Conservation (phyloP, 2,329 filamentous ascomycete genomes). For the Sclerotinia subarctica region DNA sequence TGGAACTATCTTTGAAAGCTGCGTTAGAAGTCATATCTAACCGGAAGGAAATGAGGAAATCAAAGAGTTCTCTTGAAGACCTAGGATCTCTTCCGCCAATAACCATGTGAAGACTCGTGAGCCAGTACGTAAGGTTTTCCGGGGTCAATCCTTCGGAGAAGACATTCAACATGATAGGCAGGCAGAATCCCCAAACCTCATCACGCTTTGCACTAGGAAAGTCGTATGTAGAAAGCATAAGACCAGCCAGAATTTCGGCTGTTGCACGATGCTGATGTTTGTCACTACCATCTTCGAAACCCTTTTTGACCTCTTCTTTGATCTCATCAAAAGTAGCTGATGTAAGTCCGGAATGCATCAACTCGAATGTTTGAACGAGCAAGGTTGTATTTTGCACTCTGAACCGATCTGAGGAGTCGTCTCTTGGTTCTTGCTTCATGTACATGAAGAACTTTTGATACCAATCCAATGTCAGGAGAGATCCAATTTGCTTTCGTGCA, state of each 20-base stretch:
- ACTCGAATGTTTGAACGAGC: slow-evolving; percentile 83
- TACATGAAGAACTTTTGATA: slow-evolving; percentile 84
- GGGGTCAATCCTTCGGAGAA: slow-evolving; percentile 91
- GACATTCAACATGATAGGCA: slow-evolving; percentile 80
- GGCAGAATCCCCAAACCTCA: slow-evolving; percentile 82
- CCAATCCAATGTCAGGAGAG: slow-evolving; percentile 78
- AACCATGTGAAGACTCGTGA: slow-evolving; percentile 85
- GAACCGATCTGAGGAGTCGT: slow-evolving; percentile 78
- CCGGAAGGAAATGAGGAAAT: slow-evolving; percentile 78
- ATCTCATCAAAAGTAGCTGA: slow-evolving; percentile 81
- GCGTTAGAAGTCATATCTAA: slow-evolving; percentile 94
- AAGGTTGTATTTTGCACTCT: slow-evolving; percentile 84
- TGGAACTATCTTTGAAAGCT: slow-evolving; percentile 97
- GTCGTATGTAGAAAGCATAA: slow-evolving; percentile 78
- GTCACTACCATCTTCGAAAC: slow-evolving; percentile 90
- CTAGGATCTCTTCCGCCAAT: slow-evolving; percentile 87
- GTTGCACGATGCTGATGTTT: slow-evolving; percentile 98
- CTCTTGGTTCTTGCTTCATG: slow-evolving; percentile 92
- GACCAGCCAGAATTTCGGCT: slow-evolving; percentile 83
- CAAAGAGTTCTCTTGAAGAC: slow-evolving; percentile 79
- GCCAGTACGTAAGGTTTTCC: slow-evolving; percentile 93
- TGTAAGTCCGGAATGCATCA: slow-evolving; percentile 79
- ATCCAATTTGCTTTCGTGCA: slow-evolving; percentile 75
- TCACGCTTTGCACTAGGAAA: slow-evolving; percentile 70
- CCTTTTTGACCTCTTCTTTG: slow-evolving; percentile 70